phyloP scores from a whole-genome alignment of 2,329 filamentous ascomycete genomes.

The Eutypa lata region DNA sequence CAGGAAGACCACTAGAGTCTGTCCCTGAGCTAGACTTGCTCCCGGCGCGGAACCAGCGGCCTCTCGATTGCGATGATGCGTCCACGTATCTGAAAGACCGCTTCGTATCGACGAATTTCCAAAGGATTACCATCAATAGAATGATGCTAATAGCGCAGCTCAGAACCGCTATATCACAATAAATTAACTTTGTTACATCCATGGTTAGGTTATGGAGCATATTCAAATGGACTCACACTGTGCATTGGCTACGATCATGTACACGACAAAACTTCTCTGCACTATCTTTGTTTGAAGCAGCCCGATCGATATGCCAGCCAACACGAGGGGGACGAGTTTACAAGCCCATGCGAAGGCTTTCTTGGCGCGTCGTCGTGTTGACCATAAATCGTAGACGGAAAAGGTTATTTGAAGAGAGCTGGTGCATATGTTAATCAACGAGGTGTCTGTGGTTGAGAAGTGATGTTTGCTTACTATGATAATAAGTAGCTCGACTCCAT shows the following conservation, averaged over 20 bases:
- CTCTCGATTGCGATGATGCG: neutral
- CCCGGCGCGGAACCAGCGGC: conserved; percentile 9
- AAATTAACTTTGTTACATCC: too few species aligned
- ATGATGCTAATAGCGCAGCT: conserved; percentile 15
- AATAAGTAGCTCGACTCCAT: conserved; percentile 14
- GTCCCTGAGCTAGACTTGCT: conserved; percentile 1
- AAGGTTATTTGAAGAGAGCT: conserved; percentile 16
- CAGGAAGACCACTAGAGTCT: conserved; percentile 4
- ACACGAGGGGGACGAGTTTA: conserved; percentile 12
- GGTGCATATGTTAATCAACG: conserved; percentile 1
- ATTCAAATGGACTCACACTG: conserved; percentile 8
- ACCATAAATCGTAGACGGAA: conserved; percentile 13
- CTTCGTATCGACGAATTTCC: conserved; percentile 14
- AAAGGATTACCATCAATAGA: conserved; percentile 12
- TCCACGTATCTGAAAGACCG: conserved; percentile 11
- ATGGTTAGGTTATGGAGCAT: neutral
- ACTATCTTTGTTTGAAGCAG: conserved; percentile 16
- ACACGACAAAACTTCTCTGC: conserved; percentile 17
- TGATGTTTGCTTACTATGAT: conserved; percentile 3
- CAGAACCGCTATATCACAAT: conserved; percentile 10
- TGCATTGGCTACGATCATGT: conserved; percentile 19
- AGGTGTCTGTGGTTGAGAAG: neutral
- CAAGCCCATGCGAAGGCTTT: conserved; percentile 6
- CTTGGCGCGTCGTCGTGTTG: conserved; percentile 5
- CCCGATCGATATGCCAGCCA: conserved; percentile 15